Base-by-base conservation (phyloP, 1,284 basidiomycete species). In the Puccinia hordei region DNA sequence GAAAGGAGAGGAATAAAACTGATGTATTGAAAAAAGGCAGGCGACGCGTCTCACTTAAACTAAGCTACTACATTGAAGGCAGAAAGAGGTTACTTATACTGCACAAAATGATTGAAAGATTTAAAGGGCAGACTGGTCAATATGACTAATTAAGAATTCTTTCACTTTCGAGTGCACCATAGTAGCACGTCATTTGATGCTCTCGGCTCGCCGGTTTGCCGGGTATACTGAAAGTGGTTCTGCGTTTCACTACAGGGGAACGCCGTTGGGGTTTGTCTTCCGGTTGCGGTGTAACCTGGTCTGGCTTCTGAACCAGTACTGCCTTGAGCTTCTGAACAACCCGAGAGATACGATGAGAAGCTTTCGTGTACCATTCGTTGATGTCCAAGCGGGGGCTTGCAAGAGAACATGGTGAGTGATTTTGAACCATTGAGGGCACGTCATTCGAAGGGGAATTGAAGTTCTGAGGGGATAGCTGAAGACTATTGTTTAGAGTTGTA, bases 291-390 rank as follows among this genome's bases (percentile, higher is more conserved):
- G 30, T 6, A n/a, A 59, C 27, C n/a, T 65, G 63, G 17, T 65
- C 63, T 0, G 68, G 19, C 12, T 71, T 71, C 24, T 46, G 27
- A 15, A 71, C 44, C 38, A 71, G 27, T 4, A n/a, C 68, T 1
- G 46, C 22, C 19, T 51, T 71, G 68, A 71, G 68, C 44, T 71
- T 71, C 27, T 51, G 41, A 12, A 51, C 68, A 49, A 71, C 68
- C 8, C 68, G 41, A 46, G 41, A 51, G 27, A 71, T 41, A 4
- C 68, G 68, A 33, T 46, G 46, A n/a, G 68, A 71, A 15, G 41
- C 68, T 51, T 46, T 41, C 3, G 46, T 9, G 33, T 71, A 44
- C 13, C 17, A 17, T 10, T 24, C 63, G 9, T 10, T 46, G 4
- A n/a, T 1, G 35, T 22, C 41, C 19, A 24, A 8, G n/a, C 41